phyloP scores from a whole-genome alignment of 331 rosid genomes.

The Rosa hybrid region DNA sequence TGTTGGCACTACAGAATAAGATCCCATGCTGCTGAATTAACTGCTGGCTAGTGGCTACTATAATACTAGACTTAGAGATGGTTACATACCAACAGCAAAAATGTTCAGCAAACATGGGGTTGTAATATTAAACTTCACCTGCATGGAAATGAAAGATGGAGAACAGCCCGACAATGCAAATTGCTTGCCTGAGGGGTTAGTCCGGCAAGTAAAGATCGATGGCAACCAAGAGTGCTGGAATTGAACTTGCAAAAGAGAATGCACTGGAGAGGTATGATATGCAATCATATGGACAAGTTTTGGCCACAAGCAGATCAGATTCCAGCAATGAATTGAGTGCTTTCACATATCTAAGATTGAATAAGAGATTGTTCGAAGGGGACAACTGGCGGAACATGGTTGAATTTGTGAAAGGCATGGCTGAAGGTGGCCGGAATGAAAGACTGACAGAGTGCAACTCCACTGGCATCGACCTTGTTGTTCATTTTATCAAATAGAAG shows the following conservation, averaged over 20 bases:
- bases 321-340: slow-evolving; percentile 66
- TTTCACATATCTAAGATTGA: slow-evolving; percentile 84
- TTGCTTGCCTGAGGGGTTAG: slow-evolving; percentile 86
- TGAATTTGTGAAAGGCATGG: slow-evolving; percentile 68
- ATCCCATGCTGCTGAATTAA: slow-evolving; percentile 84
- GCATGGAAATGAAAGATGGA: slow-evolving; percentile 91
- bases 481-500: slow-evolving; percentile 57
- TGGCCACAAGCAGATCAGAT: slow-evolving; percentile 69
- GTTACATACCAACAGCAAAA: slow-evolving; percentile 64
- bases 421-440: slow-evolving; percentile 58
- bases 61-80: slow-evolving; percentile 67
- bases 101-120: slow-evolving; percentile 65
- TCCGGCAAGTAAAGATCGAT: slow-evolving; percentile 58
- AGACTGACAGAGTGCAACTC: slow-evolving; percentile 51
- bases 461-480: slow-evolving; percentile 55
- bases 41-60: slow-evolving; percentile 90
- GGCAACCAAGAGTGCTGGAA: slow-evolving; percentile 53
- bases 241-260: slow-evolving; percentile 87
- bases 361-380: slow-evolving; percentile 74
- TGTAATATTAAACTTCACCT: slow-evolving; percentile 70
- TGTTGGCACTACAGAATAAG: slow-evolving; percentile 86
- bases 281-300: slow-evolving; percentile 71
- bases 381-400: slow-evolving; percentile 76
- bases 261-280: slow-evolving; percentile 76
- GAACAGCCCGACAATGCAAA: slow-evolving; percentile 66